These are phyloP conservation scores for Thelonectria olida DNA, from an alignment of 2,329 filamentous ascomycete species.

Conservation along the genomic window DNA sequence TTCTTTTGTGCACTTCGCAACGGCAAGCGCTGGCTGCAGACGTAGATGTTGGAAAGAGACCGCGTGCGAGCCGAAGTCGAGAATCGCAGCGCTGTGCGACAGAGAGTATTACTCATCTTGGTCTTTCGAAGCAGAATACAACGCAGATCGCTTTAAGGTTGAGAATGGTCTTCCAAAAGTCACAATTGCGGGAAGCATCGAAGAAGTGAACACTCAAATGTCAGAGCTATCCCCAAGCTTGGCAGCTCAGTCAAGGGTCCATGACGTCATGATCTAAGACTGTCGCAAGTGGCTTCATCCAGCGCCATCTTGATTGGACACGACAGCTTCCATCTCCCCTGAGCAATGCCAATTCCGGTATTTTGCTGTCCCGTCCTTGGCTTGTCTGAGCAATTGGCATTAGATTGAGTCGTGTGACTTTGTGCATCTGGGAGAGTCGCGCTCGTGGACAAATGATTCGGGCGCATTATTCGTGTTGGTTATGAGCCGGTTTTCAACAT, in stretches of 20 bases:
- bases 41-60: constrained; percentile 7
- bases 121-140: neutral
- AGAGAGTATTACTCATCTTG: constrained; percentile 34
- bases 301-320: constrained; percentile 9
- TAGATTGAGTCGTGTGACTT: no score
- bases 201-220: neutral
- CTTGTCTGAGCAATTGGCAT: no score
- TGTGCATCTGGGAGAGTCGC: no score
- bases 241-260: constrained; percentile 5
- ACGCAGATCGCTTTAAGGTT: neutral
- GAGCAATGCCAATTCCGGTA: neutral
- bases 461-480: no score
- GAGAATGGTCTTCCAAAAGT: neutral
- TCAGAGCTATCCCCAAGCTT: neutral
- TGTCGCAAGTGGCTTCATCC: constrained; percentile 14
- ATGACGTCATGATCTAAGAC: constrained; percentile 19
- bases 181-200: no score
- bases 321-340: neutral
- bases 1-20: constrained; percentile 6
- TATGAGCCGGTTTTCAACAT: no score
- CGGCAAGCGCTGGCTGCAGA: constrained; percentile 11
- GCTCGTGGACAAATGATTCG: no score
- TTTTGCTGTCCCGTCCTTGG: no score
- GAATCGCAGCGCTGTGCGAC: constrained; percentile 28
- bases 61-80: constrained; percentile 22